Evolutionary conservation across 2,329 filamentous ascomycete species (phyloP), one percentile per base, ranked within the genome.

Genomic region (Neonectria neomacrospora): DNA sequence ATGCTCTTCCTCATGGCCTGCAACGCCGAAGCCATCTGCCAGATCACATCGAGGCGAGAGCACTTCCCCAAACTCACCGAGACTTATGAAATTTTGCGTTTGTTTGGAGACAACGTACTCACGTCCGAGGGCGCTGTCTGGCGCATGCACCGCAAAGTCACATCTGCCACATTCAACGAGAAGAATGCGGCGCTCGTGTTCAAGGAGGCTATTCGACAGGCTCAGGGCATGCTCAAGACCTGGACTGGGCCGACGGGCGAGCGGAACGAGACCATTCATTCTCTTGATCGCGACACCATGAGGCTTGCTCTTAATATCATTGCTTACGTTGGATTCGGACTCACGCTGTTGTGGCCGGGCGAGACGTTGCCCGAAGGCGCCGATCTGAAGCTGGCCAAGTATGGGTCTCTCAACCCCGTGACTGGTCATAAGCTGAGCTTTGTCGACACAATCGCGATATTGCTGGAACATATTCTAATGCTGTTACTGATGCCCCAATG

Each of bases 141-240:
- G 92, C 88, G 88, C 32, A 83, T 86, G 77, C 91, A 95, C 75
- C 86, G 91, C 65, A 93, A 91, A 77, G 85, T 89, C 45, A 90
- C 88, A 1, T 86, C 89, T 28, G 88, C 91, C 0, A 87, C 87
- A 4, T 94, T 95, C 77, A 92, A 90, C 61, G 92, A 95, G 79
- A 88, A 85, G 78, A 94, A 93, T 75, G 90, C 92, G 60, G 82
- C 84, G 14, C 75, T 91, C 26, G 88, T 91, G 1, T 92, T 89
- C 76, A 79, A 79, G 9, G 89, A 92, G 74, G 83, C 85, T 1
- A 80, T 91, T 22, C 67, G 72, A 10, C 91, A 94, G 79, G 86
- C 90, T 0, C 79, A 85, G 64, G 83, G 84, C 12, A 85, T 92
- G 85, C 71, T 91, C 30, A 75, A 78, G 37, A 81, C 82, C 51